Conservation (phyloP, 441 rosid genomes). For the Dalechampia spathulata region DNA sequence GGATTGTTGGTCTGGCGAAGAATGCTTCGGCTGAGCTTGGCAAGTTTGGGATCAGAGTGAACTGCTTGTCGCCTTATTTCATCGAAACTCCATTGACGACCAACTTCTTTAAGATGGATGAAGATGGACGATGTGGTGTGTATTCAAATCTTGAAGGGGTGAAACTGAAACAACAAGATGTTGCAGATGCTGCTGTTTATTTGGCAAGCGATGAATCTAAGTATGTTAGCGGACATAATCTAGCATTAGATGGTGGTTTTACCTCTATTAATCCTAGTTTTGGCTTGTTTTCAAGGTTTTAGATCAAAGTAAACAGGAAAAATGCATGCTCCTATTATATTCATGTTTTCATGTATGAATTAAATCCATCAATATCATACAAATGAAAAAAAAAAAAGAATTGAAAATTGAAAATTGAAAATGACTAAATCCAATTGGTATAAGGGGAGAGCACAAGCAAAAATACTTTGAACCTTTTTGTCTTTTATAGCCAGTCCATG, state of each 20-base stretch:
- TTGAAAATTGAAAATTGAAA: too few species aligned
- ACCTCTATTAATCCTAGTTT: slow-evolving; percentile 17
- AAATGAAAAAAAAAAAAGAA: too few species aligned
- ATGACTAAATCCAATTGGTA: too few species aligned
- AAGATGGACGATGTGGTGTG: slow-evolving; percentile 15
- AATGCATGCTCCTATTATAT: too few species aligned
- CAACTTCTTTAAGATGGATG: slow-evolving; percentile 9
- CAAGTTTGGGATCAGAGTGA: slow-evolving; percentile 32
- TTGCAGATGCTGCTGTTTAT: slow-evolving; percentile 34
- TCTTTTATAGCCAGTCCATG: too few species aligned
- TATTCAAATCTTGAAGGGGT: slow-evolving; percentile 22
- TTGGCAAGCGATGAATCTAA: slow-evolving; percentile 37
- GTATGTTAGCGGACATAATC: slow-evolving; percentile 35
- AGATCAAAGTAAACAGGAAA: too few species aligned
- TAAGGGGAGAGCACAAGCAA: too few species aligned
- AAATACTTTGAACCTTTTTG: too few species aligned
- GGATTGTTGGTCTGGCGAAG: background rate
- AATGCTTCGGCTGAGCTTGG: background rate
- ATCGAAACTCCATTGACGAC: slow-evolving; percentile 23
- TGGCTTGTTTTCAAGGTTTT: slow-evolving; percentile 7
- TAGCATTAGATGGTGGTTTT: slow-evolving; percentile 38
- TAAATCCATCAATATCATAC: too few species aligned
- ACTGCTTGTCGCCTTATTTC: slow-evolving; percentile 35
- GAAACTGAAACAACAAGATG: slow-evolving; percentile 26
- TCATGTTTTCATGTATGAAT: too few species aligned